Conservation (phyloP, 305 asterid genomes). For the Fraxinus xanthoxyloides region DNA sequence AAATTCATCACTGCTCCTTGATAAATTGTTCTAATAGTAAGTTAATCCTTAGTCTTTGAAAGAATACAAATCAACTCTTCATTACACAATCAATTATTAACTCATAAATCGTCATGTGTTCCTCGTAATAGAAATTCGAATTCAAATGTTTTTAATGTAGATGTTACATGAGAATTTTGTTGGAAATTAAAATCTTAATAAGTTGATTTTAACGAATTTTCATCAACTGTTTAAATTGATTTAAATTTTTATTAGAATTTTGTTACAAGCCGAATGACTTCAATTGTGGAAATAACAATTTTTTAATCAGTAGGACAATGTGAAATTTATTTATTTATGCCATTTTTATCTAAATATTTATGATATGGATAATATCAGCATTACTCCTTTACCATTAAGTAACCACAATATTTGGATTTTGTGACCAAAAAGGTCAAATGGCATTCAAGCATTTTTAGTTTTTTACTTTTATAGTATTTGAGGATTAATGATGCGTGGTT, state of each 20-base stretch:
- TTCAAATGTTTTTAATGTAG: background rate
- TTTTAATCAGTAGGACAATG: background rate
- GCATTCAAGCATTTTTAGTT: background rate
- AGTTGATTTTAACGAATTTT: too few relatives aligned
- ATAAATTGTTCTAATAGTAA: background rate
- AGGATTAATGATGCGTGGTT: background rate
- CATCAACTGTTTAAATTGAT: too few relatives aligned
- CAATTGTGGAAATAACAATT: background rate
- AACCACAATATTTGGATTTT: background rate
- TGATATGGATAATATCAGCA: background rate
- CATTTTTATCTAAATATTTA: background rate
- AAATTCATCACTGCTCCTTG: background rate
- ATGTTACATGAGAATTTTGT: background rate
- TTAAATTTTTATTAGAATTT: too few relatives aligned
- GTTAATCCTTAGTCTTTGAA: background rate
- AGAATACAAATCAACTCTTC: background rate
- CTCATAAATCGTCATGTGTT: background rate
- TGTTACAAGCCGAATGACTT: background rate
- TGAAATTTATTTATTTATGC: too few relatives aligned
- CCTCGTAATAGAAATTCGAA: background rate
- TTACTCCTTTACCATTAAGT: background rate
- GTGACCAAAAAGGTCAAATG: background rate
- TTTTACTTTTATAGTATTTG: background rate
- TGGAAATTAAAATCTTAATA: background rate
- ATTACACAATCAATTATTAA: too few relatives aligned